Conservation (phyloP, 345 rosid genomes). For the Eucalyptus regnans region DNA sequence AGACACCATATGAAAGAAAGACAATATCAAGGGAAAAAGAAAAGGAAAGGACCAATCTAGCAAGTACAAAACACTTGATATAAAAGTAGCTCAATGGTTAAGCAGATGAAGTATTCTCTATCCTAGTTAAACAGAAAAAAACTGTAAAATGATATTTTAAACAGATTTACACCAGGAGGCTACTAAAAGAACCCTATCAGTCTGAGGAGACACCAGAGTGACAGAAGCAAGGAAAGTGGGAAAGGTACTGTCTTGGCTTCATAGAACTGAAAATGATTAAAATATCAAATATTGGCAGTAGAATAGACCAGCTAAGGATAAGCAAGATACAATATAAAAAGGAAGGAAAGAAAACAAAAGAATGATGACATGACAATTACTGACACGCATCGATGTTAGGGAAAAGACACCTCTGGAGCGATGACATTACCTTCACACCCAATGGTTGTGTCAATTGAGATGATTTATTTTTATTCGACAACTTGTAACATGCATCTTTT, state of each 20-base stretch:
- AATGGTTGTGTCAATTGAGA: neutral
- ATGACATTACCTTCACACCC: neutral
- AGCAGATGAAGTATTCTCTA: neutral
- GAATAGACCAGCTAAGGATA: neutral
- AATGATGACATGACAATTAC: neutral
- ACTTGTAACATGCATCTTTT: slow-evolving; percentile 5
- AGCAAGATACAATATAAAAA: neutral
- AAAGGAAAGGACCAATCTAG: neutral
- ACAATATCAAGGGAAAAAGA: neutral
- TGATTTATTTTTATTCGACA: slow-evolving; percentile 4
- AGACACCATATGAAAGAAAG: neutral
- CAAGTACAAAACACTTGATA: neutral
- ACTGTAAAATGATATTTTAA: neutral
- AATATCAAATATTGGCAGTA: neutral
- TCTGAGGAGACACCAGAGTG: neutral
- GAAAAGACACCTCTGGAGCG: neutral
- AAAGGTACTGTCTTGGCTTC: neutral
- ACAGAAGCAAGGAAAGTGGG: neutral
- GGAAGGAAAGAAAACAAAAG: neutral
- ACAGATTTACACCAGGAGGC: neutral
- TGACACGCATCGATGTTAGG: neutral
- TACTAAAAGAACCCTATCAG: neutral
- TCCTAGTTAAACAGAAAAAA: neutral
- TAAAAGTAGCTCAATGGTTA: neutral
- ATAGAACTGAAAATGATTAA: neutral